Evolutionary conservation across 2,329 filamentous ascomycete genomes (phyloP), one percentile per base, ranked within the genome.

Genomic region (Alternaria sp.): DNA sequence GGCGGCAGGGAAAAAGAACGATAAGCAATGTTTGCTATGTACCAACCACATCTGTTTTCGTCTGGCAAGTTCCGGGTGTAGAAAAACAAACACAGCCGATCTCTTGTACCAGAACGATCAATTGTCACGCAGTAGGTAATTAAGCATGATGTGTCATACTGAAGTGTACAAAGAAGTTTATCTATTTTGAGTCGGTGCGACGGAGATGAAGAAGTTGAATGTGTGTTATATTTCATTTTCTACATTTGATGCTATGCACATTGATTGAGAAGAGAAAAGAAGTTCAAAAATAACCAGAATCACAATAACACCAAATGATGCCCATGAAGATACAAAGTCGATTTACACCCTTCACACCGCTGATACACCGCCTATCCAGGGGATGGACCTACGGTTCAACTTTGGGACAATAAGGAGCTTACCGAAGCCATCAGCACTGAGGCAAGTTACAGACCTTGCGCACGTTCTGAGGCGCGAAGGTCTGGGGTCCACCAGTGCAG

Each of bases 381-480:
- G 7, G 39, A 22, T 22, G 39, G 39, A 41, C 2, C 18, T 41
- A 18, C 5, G 11, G 18, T 18, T 22, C 18, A 22, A 22, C 39
- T 14, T 7, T 3, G 18, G 22, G 12, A 7, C 14, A 5, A n/a
- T 26, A 20, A 49, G 20, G n/a, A 24, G 20, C 14, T 18, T 18
- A 20, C 8, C 5, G 18, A 36, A 26, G 32, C 14, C 20, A 16
- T 24, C 57, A 61, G 52, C 68, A 71, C 12, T 22, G 57, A 14
- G 68, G 67, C n/a, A 59, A 47, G 18, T 18, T 47, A 55, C 69
- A 69, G 42, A 72, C 59, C 51, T 55, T 63, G 20, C 62, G 63
- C 39, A 64, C 61, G 30, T 72, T 72, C 61, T 73, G 67, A 9
- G 70, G 65, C 9, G 18, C 44, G 51, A 73, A 59, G n/a, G 52